These are phyloP conservation scores for Pharnaceum exiguum DNA, from an alignment of 148 eudicot genomes.

Conservation along the genomic window DNA sequence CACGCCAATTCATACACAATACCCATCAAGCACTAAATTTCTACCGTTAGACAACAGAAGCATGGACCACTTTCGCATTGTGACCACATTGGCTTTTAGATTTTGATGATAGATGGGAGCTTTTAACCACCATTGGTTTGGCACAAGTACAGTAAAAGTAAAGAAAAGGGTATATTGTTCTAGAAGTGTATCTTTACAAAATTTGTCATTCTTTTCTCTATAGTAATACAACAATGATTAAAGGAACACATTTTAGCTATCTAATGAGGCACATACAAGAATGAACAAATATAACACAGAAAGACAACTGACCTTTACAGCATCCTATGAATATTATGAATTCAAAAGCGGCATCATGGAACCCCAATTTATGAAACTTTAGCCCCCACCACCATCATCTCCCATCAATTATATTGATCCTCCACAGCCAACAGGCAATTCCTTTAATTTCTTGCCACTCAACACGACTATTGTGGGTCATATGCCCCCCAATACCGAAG, in stretches of 20 bases:
- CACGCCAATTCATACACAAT: no score
- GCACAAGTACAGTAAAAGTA: no score
- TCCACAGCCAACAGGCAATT: conserved; percentile 1
- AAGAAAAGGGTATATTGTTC: conserved; percentile 4
- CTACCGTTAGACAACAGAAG: no score
- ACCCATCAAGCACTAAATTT: no score
- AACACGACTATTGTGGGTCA: no score
- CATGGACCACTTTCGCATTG: no score
- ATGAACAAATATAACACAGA: conserved; percentile 15
- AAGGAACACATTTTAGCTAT: background rate
- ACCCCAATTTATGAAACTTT: background rate
- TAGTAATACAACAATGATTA: conserved; percentile 1
- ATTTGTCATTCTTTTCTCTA: background rate
- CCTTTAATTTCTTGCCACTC: background rate
- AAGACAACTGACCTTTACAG: conserved; percentile 21
- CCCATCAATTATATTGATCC: conserved; percentile 1
- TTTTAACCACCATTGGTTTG: no score
- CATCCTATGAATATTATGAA: conserved; percentile 1
- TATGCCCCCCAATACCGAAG: no score
- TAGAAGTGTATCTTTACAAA: conserved; percentile 21
- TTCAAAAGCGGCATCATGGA: conserved; percentile 2
- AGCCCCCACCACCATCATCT: conserved; percentile 11
- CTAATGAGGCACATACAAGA: conserved; percentile 15
- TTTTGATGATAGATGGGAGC: no score
- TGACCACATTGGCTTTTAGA: no score